Evolutionary conservation across 2,329 filamentous ascomycete species (phyloP).

Genomic region (Pseudogymnoascus sp.): DNA sequence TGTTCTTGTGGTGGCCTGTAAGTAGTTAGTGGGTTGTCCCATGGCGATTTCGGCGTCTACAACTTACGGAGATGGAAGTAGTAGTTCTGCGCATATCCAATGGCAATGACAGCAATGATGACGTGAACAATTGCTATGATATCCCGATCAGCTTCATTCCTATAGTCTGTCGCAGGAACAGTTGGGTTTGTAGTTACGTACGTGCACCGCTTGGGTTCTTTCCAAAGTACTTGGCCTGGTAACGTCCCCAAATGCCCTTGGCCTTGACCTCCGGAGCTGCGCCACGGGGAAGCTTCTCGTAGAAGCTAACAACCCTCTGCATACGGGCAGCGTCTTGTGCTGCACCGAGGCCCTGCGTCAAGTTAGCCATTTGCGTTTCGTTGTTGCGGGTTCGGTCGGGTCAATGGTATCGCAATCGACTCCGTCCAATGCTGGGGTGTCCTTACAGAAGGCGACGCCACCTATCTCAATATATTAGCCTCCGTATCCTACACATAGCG

Average conservation of each 20-base stretch:
- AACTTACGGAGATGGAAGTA: constrained; percentile 98
- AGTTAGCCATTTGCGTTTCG: constrained; percentile 26
- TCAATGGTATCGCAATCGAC: constrained; percentile 7
- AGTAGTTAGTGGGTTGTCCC: constrained; percentile 18
- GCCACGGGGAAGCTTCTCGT: constrained; percentile 95
- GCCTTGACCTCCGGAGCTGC: constrained; percentile 74
- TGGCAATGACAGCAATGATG: constrained; percentile 64
- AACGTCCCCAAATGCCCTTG: constrained; percentile 76
- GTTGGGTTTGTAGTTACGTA: constrained; percentile 45
- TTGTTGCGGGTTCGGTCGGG: constrained; percentile 7
- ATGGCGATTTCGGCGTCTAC: neutral
- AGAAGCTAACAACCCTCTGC: constrained; percentile 97
- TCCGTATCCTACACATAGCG: neutral
- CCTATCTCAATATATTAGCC: constrained; percentile 20
- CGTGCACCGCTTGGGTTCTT: constrained; percentile 84
- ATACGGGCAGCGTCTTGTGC: constrained; percentile 94
- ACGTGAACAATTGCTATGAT: constrained; percentile 75
- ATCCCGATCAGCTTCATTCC: neutral
- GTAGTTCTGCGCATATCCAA: constrained; percentile 98
- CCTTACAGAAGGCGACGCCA: constrained; percentile 31
- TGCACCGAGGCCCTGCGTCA: constrained; percentile 74
- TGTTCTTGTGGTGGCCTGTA: constrained; percentile 99
- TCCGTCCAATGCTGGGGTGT: neutral
- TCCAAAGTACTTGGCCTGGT: constrained; percentile 89
- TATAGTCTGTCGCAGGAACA: neutral